Conservation (phyloP, 768 basidiomycete species). For the Termitomyces sp. region DNA sequence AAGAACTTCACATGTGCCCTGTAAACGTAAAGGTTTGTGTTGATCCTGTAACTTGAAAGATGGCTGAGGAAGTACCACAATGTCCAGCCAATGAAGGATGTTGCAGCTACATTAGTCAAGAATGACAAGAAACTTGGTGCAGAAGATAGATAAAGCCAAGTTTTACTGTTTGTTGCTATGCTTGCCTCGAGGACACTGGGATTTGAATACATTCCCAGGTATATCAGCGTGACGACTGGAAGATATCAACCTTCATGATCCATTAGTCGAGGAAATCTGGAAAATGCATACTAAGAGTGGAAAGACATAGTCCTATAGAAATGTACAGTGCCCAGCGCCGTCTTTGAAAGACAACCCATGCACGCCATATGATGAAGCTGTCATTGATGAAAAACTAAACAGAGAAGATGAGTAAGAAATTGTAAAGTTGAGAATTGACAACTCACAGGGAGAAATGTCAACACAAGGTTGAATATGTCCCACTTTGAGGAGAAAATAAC, state of each 20-base stretch:
- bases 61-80: neutral
- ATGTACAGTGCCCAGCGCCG: neutral
- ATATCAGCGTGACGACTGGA: too few relatives aligned
- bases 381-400: neutral
- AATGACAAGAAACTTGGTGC: neutral
- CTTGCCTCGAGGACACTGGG: too few relatives aligned
- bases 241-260: too few relatives aligned
- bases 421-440: too few relatives aligned
- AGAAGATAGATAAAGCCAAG: neutral
- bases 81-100: neutral
- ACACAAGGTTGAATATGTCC: too few relatives aligned
- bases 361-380: neutral
- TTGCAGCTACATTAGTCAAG: neutral
- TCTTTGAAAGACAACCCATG: neutral
- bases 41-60: too few relatives aligned
- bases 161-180: too few relatives aligned
- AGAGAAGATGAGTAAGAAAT: neutral
- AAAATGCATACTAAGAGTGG: neutral
- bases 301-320: neutral
- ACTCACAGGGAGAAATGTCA: too few relatives aligned
- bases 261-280: neutral
- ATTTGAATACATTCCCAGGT: too few relatives aligned
- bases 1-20: neutral
- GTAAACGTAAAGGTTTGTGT: neutral
- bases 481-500: too few relatives aligned